phyloP scores from a whole-genome alignment of 257 asterid species.

The Rauvolfia tetraphylla region DNA sequence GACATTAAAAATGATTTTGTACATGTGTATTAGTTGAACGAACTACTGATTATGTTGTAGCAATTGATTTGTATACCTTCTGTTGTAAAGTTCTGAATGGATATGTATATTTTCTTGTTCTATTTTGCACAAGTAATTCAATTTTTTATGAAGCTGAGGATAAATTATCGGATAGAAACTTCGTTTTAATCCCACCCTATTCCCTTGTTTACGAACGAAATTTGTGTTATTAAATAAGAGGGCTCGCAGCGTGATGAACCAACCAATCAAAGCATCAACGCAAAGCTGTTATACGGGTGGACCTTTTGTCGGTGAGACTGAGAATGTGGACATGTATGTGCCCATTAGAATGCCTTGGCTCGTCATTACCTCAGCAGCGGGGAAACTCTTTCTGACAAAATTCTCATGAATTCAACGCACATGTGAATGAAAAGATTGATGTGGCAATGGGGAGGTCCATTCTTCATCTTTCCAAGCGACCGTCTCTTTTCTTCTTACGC shows the following conservation, averaged over 20 bases:
- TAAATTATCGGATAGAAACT: too few relatives aligned
- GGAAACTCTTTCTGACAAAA: neutral
- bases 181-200: too few relatives aligned
- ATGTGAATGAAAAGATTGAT: too few relatives aligned
- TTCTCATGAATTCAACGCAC: neutral
- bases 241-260: neutral
- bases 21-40: neutral
- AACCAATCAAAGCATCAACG: neutral
- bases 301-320: neutral
- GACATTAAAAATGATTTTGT: neutral
- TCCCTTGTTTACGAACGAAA: too few relatives aligned
- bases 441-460: too few relatives aligned
- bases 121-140: too few relatives aligned
- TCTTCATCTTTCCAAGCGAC: neutral
- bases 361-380: neutral
- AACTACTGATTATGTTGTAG: slow-evolving; percentile 2
- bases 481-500: neutral
- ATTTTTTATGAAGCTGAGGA: too few relatives aligned
- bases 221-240: too few relatives aligned
- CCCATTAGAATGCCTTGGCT: neutral
- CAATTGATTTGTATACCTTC: neutral
- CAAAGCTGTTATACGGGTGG: neutral
- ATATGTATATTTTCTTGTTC: neutral
- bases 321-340: neutral
- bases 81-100: neutral